Conservation (phyloP, 345 rosid species). For the Populus simonii region DNA sequence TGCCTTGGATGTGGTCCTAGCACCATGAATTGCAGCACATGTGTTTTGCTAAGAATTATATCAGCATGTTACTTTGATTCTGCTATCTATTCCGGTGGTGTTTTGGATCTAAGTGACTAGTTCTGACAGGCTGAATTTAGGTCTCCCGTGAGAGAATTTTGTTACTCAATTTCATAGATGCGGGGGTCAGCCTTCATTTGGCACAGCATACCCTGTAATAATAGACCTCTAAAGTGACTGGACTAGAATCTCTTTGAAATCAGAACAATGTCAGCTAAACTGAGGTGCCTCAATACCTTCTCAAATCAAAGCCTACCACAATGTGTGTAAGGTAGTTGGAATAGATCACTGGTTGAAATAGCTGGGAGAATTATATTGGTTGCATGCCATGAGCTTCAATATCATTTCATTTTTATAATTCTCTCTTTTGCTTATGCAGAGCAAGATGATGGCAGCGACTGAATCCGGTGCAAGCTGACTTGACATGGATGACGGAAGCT, state of each 20-base stretch:
- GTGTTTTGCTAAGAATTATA: neutral
- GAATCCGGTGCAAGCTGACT: slow-evolving; percentile 21
- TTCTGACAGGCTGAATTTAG: neutral
- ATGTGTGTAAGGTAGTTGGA: neutral
- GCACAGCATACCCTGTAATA: too few species aligned
- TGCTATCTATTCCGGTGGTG: neutral
- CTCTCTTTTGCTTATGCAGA: slow-evolving; percentile 24
- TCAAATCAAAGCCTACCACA: neutral
- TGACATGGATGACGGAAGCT: neutral
- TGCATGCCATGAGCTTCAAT: neutral
- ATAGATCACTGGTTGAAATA: neutral
- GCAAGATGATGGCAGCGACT: slow-evolving; percentile 32
- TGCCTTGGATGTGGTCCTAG: neutral
- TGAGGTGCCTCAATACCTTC: neutral
- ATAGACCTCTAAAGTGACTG: too few species aligned
- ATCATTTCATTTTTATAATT: neutral
- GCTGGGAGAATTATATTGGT: neutral
- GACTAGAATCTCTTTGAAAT: neutral
- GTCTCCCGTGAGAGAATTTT: too few species aligned
- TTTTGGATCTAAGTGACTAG: too few species aligned
- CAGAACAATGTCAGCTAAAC: neutral
- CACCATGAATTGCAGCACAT: neutral
- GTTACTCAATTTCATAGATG: too few species aligned
- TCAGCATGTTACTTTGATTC: neutral
- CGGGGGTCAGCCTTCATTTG: too few species aligned